Percentiles rank a stretch among this genome's conserved stretches.
Conservation (phyloP, 2,329 filamentous ascomycete genomes). For the Cladosporium sp. region DNA sequence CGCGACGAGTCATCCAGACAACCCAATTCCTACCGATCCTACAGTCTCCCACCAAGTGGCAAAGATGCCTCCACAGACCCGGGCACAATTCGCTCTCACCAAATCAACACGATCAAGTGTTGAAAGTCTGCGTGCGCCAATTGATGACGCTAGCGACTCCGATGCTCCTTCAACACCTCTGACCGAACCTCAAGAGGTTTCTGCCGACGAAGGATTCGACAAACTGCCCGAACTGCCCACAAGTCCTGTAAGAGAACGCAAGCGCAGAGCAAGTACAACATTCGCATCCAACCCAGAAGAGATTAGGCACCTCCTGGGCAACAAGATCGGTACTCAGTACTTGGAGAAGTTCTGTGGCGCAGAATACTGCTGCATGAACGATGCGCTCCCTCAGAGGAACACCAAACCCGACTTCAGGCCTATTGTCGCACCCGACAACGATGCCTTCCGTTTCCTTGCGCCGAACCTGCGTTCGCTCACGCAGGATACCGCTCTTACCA, state of each 20-base stretch:
- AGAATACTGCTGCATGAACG: constrained; percentile 59
- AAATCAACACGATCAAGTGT: constrained; percentile 26
- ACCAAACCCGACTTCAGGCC: constrained; percentile 41
- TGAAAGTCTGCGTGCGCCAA: constrained; percentile 23
- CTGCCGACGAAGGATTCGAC: constrained; percentile 28
- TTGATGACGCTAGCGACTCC: constrained; percentile 38
- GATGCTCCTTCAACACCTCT: constrained; percentile 40
- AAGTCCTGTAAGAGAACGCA: constrained; percentile 15
- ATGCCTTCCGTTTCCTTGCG: constrained; percentile 73
- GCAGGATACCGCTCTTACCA: constrained; percentile 63
- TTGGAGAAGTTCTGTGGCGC: constrained; percentile 61
- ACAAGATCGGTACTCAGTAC: constrained; percentile 53
- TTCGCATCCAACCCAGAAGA: constrained; percentile 51
- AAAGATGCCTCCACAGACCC: constrained; percentile 6
- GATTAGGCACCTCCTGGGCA: constrained; percentile 54
- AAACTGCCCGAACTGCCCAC: constrained; percentile 34
- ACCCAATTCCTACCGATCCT: constrained; percentile 44
- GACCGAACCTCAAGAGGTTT: constrained; percentile 34
- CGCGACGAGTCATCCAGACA: constrained; percentile 41
- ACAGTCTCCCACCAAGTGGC: constrained; percentile 3
- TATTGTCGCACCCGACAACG: constrained; percentile 66
- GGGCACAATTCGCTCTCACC: constrained; percentile 7
- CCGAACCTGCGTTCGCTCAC: constrained; percentile 73
- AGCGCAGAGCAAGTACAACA: constrained; percentile 32
- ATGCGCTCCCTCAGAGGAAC: constrained; percentile 48